Evolutionary conservation across 148 eudicot genomes (phyloP), one percentile per base, ranked within the genome.

Genomic region (Polygonum maritimum): DNA sequence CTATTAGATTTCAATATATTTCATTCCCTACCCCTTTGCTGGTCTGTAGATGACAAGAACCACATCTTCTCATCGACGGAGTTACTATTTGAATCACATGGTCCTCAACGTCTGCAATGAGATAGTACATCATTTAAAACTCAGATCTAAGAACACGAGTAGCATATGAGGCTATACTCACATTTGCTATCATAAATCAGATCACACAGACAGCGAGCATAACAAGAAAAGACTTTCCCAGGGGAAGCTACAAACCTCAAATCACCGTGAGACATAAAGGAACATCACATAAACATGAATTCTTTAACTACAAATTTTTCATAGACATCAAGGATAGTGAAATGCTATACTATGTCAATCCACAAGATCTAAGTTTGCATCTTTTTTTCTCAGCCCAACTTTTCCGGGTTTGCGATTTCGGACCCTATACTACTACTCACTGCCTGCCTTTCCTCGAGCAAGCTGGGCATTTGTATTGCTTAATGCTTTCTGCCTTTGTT

Each of bases 401-500:
- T 5, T 63, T 63, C 14, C 40, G 69, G 69, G 40, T 63, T 62
- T 63, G 69, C 33, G 40, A 16, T 63, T 63, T 63, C 7, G n/a
- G 69, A 19, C 69, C 69, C 69, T 63, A 63, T 65, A 74, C 85
- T 87, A 26, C 47, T 44, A 44, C 47, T 44, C 47, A 85, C 88
- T 82, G 87, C 85, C 96, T 78, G 78, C 85, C 74, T 69, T 88
- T 76, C 87, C 90, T 92, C 81, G 86, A 76, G 86, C 97, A 92
- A 21, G 97, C 90, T 15, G 97, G 97, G 84, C 97, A 92, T 79
- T 92, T 92, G 88, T 92, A 92, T 62, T 92, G 97, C 82, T 90
- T 92, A 74, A 92, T 92, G 79, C 57, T 87, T 81, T 89, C 95
- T 1, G 95, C 97, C 81, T 85, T 90, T 63, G 95, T 93, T 58